phyloP scores from a whole-genome alignment of 108 stramenopile genomes.

The Schizochytrium sp. region DNA sequence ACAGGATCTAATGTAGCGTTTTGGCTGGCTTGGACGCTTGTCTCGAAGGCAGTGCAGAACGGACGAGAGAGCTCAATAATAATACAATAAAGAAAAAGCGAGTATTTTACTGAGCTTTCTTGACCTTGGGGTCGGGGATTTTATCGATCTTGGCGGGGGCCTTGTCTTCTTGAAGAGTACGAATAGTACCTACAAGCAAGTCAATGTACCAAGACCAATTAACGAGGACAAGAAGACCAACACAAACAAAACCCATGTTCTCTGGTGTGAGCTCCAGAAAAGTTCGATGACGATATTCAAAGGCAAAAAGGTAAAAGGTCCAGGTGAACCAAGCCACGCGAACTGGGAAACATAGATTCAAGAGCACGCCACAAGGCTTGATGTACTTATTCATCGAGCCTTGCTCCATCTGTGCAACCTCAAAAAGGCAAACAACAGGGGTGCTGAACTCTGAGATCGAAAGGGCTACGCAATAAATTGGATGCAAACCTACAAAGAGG shows the following conservation, averaged over 20 bases:
- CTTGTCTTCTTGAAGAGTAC: not conserved
- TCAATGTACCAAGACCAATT: constrained; percentile 52
- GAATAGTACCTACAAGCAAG: not conserved
- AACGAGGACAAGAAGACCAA: not conserved
- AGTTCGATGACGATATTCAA: not conserved
- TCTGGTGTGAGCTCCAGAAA: not conserved
- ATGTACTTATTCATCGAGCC: constrained; percentile 37
- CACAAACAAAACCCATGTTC: not conserved
- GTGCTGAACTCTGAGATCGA: constrained; percentile 9
- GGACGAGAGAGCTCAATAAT: no score
- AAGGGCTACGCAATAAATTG: constrained; percentile 23
- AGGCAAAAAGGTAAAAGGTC: constrained; percentile 3
- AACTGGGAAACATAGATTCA: constrained; percentile 36
- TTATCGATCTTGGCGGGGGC: not conserved
- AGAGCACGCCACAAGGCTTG: constrained; percentile 4
- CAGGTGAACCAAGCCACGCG: constrained; percentile 43
- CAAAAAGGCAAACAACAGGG: constrained; percentile 31
- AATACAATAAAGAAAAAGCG: not conserved
- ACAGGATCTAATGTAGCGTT: no score
- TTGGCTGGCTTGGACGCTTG: no score
- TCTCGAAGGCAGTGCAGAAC: no score
- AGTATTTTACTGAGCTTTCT: not conserved
- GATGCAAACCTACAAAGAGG: not conserved
- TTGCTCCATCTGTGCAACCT: constrained; percentile 25
- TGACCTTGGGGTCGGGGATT: not conserved